Conservation (phyloP, 164 flowering plant species). For the Liriodendron chinense region DNA sequence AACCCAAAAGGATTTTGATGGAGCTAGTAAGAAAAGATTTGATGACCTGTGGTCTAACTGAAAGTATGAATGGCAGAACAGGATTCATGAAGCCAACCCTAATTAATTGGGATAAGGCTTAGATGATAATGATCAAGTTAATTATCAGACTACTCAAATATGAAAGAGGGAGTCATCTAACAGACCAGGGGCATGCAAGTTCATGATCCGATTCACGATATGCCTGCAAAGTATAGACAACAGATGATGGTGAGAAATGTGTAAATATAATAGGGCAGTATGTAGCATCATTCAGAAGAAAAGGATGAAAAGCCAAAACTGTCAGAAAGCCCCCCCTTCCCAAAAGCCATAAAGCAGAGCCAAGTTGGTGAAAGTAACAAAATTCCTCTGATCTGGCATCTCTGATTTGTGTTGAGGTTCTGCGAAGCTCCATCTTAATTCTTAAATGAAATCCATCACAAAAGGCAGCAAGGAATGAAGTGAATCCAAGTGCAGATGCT, state of each 20-base stretch:
- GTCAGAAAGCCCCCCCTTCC: no score
- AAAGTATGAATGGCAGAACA: no score
- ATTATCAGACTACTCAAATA: neutral
- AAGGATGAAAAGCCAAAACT: no score
- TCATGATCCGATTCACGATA: conserved; percentile 79
- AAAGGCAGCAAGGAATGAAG: neutral
- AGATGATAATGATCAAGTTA: no score
- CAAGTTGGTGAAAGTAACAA: no score
- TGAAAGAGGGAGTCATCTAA: neutral
- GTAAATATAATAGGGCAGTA: no score
- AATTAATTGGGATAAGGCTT: no score
- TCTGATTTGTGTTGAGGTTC: neutral
- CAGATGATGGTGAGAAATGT: neutral
- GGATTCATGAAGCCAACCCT: no score
- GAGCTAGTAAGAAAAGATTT: neutral
- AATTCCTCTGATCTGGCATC: no score
- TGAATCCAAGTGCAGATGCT: neutral
- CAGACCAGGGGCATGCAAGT: conserved; percentile 84
- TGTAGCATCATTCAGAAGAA: no score
- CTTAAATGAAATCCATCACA: neutral
- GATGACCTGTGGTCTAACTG: no score
- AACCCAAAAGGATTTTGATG: neutral
- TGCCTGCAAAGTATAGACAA: conserved; percentile 63
- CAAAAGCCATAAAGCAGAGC: no score
- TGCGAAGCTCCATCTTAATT: neutral